These are phyloP conservation scores for Agapanthus africanus DNA, from an alignment of 106 monocot species.

Conservation along the genomic window DNA sequence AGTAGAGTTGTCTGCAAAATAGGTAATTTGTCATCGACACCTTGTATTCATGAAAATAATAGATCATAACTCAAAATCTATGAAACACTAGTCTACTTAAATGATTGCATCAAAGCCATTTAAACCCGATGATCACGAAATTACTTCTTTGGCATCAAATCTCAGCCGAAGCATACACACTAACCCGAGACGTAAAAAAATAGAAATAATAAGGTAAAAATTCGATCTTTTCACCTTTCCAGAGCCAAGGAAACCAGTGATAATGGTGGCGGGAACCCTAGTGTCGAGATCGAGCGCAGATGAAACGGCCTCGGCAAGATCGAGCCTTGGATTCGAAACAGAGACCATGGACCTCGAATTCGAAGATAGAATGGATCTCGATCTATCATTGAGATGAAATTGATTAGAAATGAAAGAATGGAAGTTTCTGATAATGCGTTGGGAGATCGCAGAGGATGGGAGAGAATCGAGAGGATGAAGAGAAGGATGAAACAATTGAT, in stretches of 20 bases:
- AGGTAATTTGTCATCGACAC: too few species aligned
- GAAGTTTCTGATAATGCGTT: slow-evolving; percentile 7
- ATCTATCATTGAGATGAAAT: background rate
- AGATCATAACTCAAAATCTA: too few species aligned
- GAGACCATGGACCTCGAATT: too few species aligned
- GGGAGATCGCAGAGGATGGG: slow-evolving; percentile 1
- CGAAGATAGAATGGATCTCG: background rate
- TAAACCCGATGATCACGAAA: too few species aligned
- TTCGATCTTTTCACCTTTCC: slow-evolving; percentile 52
- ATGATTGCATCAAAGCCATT: too few species aligned
- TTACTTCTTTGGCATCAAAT: too few species aligned
- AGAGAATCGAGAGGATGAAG: background rate
- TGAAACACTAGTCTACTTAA: too few species aligned
- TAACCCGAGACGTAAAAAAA: too few species aligned
- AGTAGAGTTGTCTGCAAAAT: slow-evolving; percentile 70
- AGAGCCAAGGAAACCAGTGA: slow-evolving; percentile 88
- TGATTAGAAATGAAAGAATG: slow-evolving; percentile 9
- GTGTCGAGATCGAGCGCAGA: slow-evolving; percentile 36
- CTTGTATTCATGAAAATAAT: too few species aligned
- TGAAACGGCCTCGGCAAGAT: slow-evolving; percentile 24
- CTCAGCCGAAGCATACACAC: too few species aligned
- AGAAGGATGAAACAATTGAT: slow-evolving; percentile 3
- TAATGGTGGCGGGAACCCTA: slow-evolving; percentile 85
- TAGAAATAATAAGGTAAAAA: background rate
- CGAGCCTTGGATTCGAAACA: slow-evolving; percentile 11